Percentiles rank a stretch among this genome's conserved stretches.
Conservation (phyloP, 1,139 yeast genomes). For the Sugiyamaella pinicola region DNA sequence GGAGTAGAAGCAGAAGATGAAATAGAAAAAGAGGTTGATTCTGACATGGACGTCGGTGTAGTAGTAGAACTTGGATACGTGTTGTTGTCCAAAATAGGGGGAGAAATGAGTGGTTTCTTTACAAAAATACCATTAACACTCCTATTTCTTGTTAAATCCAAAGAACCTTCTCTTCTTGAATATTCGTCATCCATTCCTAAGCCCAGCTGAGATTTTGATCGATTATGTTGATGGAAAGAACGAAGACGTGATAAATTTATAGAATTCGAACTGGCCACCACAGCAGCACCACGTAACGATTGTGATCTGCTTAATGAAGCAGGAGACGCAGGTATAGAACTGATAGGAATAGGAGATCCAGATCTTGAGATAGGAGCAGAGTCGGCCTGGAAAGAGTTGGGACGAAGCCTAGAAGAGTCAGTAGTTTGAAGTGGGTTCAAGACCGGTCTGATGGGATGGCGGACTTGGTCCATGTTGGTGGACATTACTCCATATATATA, state of each 20-base stretch:
- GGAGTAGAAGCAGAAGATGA: slow-evolving; percentile 2
- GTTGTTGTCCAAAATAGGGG: too few relatives aligned
- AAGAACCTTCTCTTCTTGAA: too few relatives aligned
- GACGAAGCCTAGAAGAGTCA: too few relatives aligned
- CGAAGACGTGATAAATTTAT: background rate
- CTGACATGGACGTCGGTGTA: background rate
- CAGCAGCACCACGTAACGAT: slow-evolving; percentile 8
- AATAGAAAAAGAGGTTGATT: slow-evolving; percentile 8
- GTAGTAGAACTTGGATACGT: slow-evolving; percentile 1
- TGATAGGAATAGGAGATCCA: background rate
- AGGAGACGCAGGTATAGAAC: slow-evolving; percentile 9
- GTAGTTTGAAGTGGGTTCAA: background rate
- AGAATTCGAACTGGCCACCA: background rate
- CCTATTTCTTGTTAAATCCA: too few relatives aligned
- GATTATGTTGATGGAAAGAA: background rate
- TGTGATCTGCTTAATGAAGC: slow-evolving; percentile 17
- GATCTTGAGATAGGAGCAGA: background rate
- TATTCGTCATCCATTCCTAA: slow-evolving; percentile 4
- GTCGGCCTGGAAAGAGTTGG: slow-evolving; percentile 2
- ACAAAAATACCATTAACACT: background rate
- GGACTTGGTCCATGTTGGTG: background rate
- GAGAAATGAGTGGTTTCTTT: too few relatives aligned
- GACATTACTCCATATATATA: slow-evolving; percentile 3
- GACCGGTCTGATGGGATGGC: background rate
- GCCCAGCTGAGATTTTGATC: slow-evolving; percentile 3